Percentiles rank a stretch among this genome's conserved stretches.
These are phyloP conservation scores for Arthrobotrys musiformis DNA, from an alignment of 2,329 filamentous ascomycete genomes.

Conservation along the genomic window DNA sequence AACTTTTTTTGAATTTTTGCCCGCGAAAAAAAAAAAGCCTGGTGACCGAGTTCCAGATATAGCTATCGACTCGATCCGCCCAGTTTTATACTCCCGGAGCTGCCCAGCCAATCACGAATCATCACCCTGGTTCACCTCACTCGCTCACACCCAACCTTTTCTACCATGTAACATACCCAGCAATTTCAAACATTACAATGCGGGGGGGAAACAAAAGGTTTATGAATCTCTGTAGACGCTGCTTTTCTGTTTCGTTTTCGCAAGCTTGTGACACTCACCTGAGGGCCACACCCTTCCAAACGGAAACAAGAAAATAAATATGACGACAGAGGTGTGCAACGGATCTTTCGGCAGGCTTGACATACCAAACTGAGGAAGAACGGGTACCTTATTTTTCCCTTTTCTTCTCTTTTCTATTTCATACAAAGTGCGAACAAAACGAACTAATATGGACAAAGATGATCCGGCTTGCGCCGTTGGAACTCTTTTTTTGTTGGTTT, in stretches of 20 bases:
- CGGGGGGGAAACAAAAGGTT: not conserved
- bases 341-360: conserved; percentile 29
- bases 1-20: conserved; percentile 5
- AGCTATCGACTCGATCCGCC: conserved; percentile 47
- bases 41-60: conserved; percentile 42
- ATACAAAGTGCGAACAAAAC: too few species aligned
- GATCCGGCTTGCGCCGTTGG: conserved; percentile 28
- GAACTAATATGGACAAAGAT: too few species aligned
- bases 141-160: conserved; percentile 1
- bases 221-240: not conserved
- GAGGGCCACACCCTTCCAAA: conserved; percentile 2
- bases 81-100: conserved; percentile 14
- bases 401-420: not conserved
- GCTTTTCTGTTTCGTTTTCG: not conserved
- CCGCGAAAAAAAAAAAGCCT: conserved; percentile 23
- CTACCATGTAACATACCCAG: too few species aligned
- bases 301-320: not conserved
- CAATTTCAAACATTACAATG: too few species aligned
- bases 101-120: conserved; percentile 43
- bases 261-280: not conserved
- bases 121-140: not conserved
- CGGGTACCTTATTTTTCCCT: conserved; percentile 27
- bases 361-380: conserved; percentile 6
- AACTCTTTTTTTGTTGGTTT: not conserved
- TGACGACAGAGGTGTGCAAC: conserved; percentile 37